Base-by-base conservation (phyloP, 495 filamentous ascomycete genomes). In the Peziza echinospora region DNA sequence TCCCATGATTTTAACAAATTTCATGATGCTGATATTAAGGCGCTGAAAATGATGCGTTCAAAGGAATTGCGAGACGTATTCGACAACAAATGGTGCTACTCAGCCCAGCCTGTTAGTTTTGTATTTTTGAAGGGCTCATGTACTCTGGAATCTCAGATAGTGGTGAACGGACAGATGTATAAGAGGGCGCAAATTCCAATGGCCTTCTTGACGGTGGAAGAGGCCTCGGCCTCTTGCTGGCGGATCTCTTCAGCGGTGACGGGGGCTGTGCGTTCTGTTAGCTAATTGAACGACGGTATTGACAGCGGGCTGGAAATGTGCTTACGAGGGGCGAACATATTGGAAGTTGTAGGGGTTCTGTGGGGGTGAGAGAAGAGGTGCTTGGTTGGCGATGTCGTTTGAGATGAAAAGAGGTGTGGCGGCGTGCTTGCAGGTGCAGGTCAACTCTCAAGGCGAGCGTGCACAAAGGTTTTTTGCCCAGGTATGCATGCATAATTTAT, bases 41-140 rank as follows among this genome's bases (percentile, higher is more conserved):
- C 30, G 48, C 24, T 30, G 30, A 3, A 42, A 26, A 19, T 37
- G 1, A 17, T 4, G 30, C 13, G 19, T 61, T 65, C 77, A 93
- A 44, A 91, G 68, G 51, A 89, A 66, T 61, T 79, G 81, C 55
- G 64, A 72, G 51, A 79, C 70, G 55, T 76, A 81, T 52, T 89
- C 81, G 62, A 91, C 65, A 50, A 76, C 71, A 65, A 91, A 91
- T 47, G 84, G 84, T 46, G 81, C 84, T 89, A 50, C n/a, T n/a
- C n/a, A n/a, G n/a, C n/a, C n/a, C n/a, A n/a, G n/a, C n/a, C n/a
- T n/a, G n/a, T n/a, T n/a, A n/a, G n/a, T n/a, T n/a, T n/a, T n/a
- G n/a, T n/a, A n/a, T n/a, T n/a, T n/a, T n/a, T n/a, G n/a, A n/a
- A n/a, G n/a, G n/a, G n/a, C n/a, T n/a, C n/a, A n/a, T n/a, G n/a